phyloP scores from a whole-genome alignment of 1,284 basidiomycete genomes.

The Porodaedalea pini region DNA sequence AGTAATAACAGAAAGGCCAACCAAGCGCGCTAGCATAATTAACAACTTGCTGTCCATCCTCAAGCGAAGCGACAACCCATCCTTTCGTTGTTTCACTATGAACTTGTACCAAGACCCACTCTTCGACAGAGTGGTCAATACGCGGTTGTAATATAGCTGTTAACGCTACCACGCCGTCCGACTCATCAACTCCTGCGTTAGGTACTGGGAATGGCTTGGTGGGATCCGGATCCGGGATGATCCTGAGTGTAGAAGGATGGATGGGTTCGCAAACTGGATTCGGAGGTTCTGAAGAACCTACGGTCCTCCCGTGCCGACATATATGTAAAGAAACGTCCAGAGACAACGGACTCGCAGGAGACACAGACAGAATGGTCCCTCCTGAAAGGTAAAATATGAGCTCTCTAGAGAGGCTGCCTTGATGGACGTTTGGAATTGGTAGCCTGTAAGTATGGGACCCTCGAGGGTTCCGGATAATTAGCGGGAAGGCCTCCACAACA shows the following conservation, averaged over 20 bases:
- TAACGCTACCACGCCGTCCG: slow-evolving; percentile 65
- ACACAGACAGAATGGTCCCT: slow-evolving; percentile 48
- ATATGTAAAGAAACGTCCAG: slow-evolving; percentile 43
- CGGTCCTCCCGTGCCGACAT: slow-evolving; percentile 33
- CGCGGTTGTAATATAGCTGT: slow-evolving; percentile 42
- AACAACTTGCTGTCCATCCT: slow-evolving; percentile 30
- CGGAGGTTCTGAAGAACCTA: slow-evolving; percentile 15
- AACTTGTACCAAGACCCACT: slow-evolving; percentile 52
- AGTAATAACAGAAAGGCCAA: slow-evolving; percentile 33
- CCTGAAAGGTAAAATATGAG: slow-evolving; percentile 59
- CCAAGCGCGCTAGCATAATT: slow-evolving; percentile 39
- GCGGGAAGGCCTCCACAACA: slow-evolving; percentile 30
- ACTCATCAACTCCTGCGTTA: slow-evolving; percentile 65
- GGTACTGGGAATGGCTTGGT: slow-evolving; percentile 58
- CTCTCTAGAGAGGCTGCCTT: slow-evolving; percentile 5
- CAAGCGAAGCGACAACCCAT: slow-evolving; percentile 62
- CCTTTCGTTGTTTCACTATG: slow-evolving; percentile 50
- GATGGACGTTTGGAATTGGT: slow-evolving; percentile 34
- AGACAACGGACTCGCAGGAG: slow-evolving; percentile 43
- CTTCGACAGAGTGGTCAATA: slow-evolving; percentile 23
- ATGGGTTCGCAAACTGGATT: slow-evolving; percentile 38
- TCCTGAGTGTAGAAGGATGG: slow-evolving; percentile 45
- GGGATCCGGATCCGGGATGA: slow-evolving; percentile 57
- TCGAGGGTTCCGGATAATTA: slow-evolving; percentile 44
- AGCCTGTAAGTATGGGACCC: slow-evolving; percentile 49